Evolutionary conservation across 176 grass and related monocot genomes (phyloP).

Genomic region (Juncus inflexus): DNA sequence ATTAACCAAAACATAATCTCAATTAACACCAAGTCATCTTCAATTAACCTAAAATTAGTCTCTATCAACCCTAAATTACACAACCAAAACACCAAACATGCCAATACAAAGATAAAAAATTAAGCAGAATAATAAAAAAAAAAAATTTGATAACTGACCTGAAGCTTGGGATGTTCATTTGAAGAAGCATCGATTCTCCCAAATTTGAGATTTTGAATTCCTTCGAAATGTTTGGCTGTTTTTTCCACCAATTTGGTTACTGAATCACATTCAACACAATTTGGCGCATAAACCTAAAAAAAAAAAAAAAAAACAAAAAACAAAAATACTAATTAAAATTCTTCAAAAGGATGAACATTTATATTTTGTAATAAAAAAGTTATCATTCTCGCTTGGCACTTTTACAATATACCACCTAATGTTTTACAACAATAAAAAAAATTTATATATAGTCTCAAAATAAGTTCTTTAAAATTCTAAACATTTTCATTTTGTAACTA

Average conservation of each 20-base stretch:
- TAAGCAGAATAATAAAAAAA: no score
- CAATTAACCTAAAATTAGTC: no score
- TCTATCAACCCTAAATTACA: no score
- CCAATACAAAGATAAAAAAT: no score
- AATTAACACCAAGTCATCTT: no score
- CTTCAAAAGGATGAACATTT: background rate
- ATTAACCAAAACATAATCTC: no score
- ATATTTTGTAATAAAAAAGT: background rate
- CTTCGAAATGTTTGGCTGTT: slow-evolving; percentile 40
- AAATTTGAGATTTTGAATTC: slow-evolving; percentile 35
- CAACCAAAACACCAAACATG: no score
- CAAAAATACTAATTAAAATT: slow-evolving; percentile 7
- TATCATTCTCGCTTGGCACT: background rate
- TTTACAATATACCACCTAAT: background rate
- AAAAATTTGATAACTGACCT: slow-evolving; percentile 22
- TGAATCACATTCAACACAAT: slow-evolving; percentile 39
- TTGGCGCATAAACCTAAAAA: slow-evolving; percentile 34
- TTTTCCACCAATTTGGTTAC: slow-evolving; percentile 38
- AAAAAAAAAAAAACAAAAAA: background rate
- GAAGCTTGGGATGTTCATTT: slow-evolving; percentile 50
- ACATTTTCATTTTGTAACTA: no score
- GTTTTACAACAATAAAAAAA: background rate
- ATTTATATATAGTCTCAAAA: no score
- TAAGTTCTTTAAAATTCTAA: no score
- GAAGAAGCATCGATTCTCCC: slow-evolving; percentile 48